Conservation (phyloP, 345 rosid species). For the Citrus australasica region DNA sequence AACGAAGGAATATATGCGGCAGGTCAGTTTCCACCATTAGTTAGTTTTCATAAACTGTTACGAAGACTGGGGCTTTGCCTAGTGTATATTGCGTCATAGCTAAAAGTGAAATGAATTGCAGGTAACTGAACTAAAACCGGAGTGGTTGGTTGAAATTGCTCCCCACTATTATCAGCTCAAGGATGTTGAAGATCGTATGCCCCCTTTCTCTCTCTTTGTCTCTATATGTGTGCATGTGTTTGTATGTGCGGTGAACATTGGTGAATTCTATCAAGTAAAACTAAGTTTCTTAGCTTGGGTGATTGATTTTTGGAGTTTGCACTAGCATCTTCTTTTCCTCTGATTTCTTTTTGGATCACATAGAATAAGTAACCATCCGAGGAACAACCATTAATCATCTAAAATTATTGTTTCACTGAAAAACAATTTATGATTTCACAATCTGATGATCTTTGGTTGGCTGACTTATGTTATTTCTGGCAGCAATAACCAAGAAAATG, state of each 20-base stretch:
- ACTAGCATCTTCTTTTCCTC: not conserved
- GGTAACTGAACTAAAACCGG: conserved; percentile 97
- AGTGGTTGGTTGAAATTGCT: conserved; percentile 96
- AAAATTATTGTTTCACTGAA: not conserved
- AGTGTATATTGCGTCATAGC: conserved; percentile 1
- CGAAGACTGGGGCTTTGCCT: not conserved
- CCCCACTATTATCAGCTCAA: conserved; percentile 93
- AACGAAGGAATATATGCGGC: conserved; percentile 90
- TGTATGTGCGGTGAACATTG: not conserved
- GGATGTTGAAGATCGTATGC: conserved; percentile 92
- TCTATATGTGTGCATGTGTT: not conserved
- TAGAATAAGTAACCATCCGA: not conserved
- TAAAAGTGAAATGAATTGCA: conserved; percentile 36
- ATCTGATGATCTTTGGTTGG: not conserved
- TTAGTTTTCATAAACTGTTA: not conserved
- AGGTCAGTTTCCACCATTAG: conserved; percentile 33
- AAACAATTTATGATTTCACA: not conserved
- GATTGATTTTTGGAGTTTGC: not conserved
- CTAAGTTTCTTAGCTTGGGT: not conserved
- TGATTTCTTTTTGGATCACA: not conserved
- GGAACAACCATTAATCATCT: not conserved
- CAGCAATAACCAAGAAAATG: conserved; percentile 84
- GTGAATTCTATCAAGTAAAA: not conserved
- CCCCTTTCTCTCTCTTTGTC: conserved; percentile 19
- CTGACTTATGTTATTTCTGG: conserved; percentile 12